These are phyloP conservation scores for Emergomyces orientalis DNA, from an alignment of 2,329 filamentous ascomycete genomes.

Conservation along the genomic window DNA sequence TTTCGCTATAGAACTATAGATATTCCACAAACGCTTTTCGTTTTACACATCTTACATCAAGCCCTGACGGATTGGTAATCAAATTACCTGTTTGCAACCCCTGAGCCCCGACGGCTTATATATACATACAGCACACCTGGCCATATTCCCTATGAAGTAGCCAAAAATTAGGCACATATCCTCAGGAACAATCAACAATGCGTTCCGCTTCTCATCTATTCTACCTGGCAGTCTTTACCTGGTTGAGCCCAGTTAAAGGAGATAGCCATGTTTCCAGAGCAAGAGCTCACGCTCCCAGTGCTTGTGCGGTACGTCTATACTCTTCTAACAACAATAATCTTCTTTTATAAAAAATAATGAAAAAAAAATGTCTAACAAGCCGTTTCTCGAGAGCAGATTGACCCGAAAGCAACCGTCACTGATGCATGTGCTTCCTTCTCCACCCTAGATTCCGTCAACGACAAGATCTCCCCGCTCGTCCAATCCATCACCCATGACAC, in stretches of 20 bases:
- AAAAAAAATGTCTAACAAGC: neutral
- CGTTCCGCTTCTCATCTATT: slow-evolving; percentile 47
- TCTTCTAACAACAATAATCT: neutral
- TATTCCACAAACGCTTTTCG: neutral
- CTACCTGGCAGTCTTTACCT: slow-evolving; percentile 53
- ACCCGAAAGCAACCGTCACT: slow-evolving; percentile 77
- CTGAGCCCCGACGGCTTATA: neutral
- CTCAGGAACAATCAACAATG: slow-evolving; percentile 31
- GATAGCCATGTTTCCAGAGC: slow-evolving; percentile 31
- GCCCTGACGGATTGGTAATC: neutral
- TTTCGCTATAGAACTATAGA: neutral
- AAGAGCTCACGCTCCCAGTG: slow-evolving; percentile 29
- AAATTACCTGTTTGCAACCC: neutral
- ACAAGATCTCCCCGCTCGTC: slow-evolving; percentile 63
- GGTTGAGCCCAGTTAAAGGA: slow-evolving; percentile 44
- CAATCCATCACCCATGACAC: slow-evolving; percentile 74
- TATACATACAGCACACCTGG: neutral
- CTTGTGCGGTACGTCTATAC: slow-evolving; percentile 48
- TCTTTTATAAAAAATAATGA: neutral
- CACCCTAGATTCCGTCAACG: slow-evolving; percentile 77
- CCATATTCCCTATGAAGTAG: neutral
- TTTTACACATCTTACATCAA: neutral
- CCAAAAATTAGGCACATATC: neutral
- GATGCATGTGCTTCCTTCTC: slow-evolving; percentile 93
- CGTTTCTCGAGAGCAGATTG: slow-evolving; percentile 51